Conservation (phyloP, 495 filamentous ascomycete genomes). For the Astrothelium subdiscretum region DNA sequence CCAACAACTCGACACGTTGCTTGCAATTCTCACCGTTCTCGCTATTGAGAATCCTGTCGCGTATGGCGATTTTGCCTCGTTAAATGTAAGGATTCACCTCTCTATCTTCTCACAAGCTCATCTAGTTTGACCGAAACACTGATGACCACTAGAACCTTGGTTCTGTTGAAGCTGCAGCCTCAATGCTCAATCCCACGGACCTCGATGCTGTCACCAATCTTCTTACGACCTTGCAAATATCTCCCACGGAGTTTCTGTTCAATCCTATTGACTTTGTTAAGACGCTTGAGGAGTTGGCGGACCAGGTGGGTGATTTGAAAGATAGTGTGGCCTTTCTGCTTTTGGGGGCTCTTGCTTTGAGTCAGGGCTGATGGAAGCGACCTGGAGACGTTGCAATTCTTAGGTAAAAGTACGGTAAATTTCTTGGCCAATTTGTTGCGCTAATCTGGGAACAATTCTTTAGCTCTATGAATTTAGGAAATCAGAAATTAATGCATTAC, state of each 20-base stretch:
- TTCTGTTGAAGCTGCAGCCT: neutral
- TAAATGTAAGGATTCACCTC: neutral
- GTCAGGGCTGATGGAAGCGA: neutral
- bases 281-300: neutral
- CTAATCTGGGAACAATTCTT: no score
- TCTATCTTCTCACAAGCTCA: no score
- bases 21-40: neutral
- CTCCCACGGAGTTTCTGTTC: neutral
- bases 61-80: neutral
- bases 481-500: no score
- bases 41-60: neutral
- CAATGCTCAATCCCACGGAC: neutral
- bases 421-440: no score
- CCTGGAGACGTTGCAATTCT: neutral
- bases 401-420: neutral
- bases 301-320: neutral
- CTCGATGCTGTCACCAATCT: neutral
- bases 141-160: neutral
- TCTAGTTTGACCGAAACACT: no score
- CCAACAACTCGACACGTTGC: neutral
- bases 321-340: neutral
- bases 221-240: neutral
- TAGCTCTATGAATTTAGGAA: no score
- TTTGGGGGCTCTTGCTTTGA: neutral
- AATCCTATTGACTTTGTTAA: neutral